These are phyloP conservation scores for Rutstroemia sydowiana DNA, from an alignment of 2,329 filamentous ascomycete genomes.

Conservation along the genomic window DNA sequence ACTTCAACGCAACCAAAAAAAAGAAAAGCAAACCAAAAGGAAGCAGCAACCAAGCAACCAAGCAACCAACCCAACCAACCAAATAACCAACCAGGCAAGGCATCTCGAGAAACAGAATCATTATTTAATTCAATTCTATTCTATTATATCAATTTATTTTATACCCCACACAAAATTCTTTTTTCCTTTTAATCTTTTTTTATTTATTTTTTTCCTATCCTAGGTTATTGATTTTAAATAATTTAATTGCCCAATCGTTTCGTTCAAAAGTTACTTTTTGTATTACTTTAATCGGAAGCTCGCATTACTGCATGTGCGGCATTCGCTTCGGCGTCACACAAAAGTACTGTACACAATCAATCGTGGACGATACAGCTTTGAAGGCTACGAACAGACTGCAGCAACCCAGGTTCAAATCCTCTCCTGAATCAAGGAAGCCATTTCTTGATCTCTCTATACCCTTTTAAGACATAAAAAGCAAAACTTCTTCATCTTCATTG, in stretches of 20 bases:
- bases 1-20: background rate
- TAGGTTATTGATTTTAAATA: background rate
- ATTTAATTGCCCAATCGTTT: constrained; percentile 7
- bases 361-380: constrained; percentile 4
- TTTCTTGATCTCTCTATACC: constrained; percentile 5
- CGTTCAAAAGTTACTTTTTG: constrained; percentile 5
- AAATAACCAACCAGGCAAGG: background rate
- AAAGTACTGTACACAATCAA: constrained; percentile 3
- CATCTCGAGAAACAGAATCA: background rate
- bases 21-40: background rate
- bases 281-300: constrained; percentile 7
- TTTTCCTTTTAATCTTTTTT: background rate
- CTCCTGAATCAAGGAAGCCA: constrained; percentile 6
- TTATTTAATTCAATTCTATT: background rate
- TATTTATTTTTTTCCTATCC: background rate
- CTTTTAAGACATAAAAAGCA: constrained; percentile 3
- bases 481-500: background rate
- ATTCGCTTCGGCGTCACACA: constrained; percentile 7
- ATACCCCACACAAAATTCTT: background rate
- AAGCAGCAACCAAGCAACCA: background rate
- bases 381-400: constrained; percentile 7
- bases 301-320: constrained; percentile 9
- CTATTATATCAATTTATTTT: background rate
- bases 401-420: constrained; percentile 4
- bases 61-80: background rate